A percentile compares a stretch with the other conserved stretches of the same genome.
Conservation (phyloP, 441 rosid species). For the Brassica balearica region DNA sequence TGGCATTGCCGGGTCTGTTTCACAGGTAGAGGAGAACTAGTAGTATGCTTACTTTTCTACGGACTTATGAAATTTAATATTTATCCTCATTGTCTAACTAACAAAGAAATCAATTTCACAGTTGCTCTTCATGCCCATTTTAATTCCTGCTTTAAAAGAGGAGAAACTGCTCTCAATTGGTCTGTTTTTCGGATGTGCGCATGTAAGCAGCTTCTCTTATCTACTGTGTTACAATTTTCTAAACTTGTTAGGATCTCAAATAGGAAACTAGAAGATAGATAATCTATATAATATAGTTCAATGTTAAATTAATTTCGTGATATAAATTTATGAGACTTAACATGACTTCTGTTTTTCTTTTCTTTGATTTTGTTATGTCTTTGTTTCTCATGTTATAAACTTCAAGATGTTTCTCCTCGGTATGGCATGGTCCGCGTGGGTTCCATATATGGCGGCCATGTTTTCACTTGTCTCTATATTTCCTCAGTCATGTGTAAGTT, state of each 20-base stretch:
- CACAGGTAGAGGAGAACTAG: constrained; percentile 61
- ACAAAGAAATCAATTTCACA: constrained; percentile 43
- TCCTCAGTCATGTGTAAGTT: constrained; percentile 81
- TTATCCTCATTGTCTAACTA: constrained; percentile 23
- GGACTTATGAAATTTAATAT: background rate
- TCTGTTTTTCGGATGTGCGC: constrained; percentile 70
- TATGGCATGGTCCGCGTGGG: constrained; percentile 88
- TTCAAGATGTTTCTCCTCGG: constrained; percentile 75
- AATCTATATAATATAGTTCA: background rate
- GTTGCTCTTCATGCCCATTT: constrained; percentile 79
- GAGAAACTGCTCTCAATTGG: constrained; percentile 76
- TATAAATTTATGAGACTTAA: background rate
- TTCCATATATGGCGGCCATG: constrained; percentile 81
- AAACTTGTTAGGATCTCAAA: constrained; percentile 6
- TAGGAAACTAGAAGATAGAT: background rate
- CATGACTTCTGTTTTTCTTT: background rate
- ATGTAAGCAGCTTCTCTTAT: constrained; percentile 54
- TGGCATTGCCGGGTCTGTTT: constrained; percentile 83
- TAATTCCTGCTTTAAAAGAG: constrained; percentile 78
- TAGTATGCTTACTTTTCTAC: background rate
- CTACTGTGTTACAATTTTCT: background rate
- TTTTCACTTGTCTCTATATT: constrained; percentile 67
- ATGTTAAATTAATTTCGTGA: background rate
- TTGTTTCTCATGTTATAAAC: background rate
- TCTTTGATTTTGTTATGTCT: background rate